Base-by-base conservation (phyloP, 352 stramenopile species). In the Phytopythium delawarense region DNA sequence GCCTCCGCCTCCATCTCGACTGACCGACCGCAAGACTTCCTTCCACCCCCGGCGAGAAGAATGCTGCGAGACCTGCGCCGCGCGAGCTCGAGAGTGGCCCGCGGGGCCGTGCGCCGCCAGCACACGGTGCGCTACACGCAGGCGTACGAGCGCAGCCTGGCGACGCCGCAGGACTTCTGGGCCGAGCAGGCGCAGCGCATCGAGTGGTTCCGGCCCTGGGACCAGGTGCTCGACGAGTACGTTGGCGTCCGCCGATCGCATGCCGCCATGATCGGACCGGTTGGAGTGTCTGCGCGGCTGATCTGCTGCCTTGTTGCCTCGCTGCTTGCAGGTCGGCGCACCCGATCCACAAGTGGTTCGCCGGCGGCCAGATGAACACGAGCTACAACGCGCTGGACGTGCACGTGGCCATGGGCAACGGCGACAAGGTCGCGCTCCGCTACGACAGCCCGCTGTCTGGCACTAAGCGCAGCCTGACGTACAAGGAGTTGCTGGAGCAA, bases 401-500 rank as follows among this genome's bases (percentile, higher is more conserved):
- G 30, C 78, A 88, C 45, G 80, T 88, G 45, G 67, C 69, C 34
- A 70, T 65, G n/a, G 78, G 78, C 42, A 69, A 76, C n/a, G 82
- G 81, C 46, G 72, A 88, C 39, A 68, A 73, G 25, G 51, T 76
- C 37, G 82, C 82, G 7, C 70, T 91, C 28, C 65, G 75, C 46
- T 89, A 89, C 57, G 77, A 89, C 56, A 86, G 79, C 53, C 75
- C 77, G 28, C 67, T 89, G 4, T 89, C 87, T 0, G 69, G 55
- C 35, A 84, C 69, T 62, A 84, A 89, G 61, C 78, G 72, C 32
- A 75, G 68, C 30, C 75, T 87, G 55, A 94, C 89, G 23, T 97
- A 94, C 69, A 61, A 59, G 3, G 71, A 96, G 64, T 65, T 96
- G 16, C 67, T 94, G 44, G 67, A 91, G 46, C 46, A 93, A 76